Conservation (phyloP, 306 rosid species). For the Fragaria ananassa region DNA sequence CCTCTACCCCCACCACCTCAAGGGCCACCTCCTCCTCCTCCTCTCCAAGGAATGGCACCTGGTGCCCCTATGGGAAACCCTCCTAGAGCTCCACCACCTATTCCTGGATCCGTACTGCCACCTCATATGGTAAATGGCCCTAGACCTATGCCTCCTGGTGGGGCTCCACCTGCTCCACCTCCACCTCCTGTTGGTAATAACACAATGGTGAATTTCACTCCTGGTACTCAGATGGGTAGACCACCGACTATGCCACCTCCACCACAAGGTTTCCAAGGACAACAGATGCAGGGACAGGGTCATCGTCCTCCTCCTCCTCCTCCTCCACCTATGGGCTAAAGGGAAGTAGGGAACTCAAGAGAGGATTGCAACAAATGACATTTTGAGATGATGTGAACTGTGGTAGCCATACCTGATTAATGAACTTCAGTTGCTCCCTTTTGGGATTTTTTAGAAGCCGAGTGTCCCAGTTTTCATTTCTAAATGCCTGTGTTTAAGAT, state of each 20-base stretch:
- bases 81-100: slow-evolving; percentile 73
- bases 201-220: slow-evolving; percentile 51
- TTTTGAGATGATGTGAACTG: neutral
- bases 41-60: slow-evolving; percentile 67
- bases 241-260: slow-evolving; percentile 79
- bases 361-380: neutral
- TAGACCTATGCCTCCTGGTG: slow-evolving; percentile 72
- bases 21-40: slow-evolving; percentile 73
- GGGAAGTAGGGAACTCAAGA: slow-evolving; percentile 13
- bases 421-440: neutral
- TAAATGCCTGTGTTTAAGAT: neutral
- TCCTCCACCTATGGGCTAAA: slow-evolving; percentile 51
- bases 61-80: slow-evolving; percentile 67
- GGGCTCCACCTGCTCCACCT: slow-evolving; percentile 77
- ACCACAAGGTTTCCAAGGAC: slow-evolving; percentile 67
- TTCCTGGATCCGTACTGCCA: slow-evolving; percentile 69
- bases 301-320: slow-evolving; percentile 62
- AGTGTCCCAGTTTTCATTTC: neutral
- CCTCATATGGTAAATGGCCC: slow-evolving; percentile 90
- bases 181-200: slow-evolving; percentile 61
- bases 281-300: slow-evolving; percentile 52
- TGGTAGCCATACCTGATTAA: slow-evolving; percentile 4
- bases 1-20: slow-evolving; percentile 82
- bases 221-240: slow-evolving; percentile 48
- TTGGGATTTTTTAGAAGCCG: neutral